Percentiles rank a stretch among this genome's conserved stretches.
Conservation (phyloP, 2,329 filamentous ascomycete genomes). For the Cytospora piceicola region DNA sequence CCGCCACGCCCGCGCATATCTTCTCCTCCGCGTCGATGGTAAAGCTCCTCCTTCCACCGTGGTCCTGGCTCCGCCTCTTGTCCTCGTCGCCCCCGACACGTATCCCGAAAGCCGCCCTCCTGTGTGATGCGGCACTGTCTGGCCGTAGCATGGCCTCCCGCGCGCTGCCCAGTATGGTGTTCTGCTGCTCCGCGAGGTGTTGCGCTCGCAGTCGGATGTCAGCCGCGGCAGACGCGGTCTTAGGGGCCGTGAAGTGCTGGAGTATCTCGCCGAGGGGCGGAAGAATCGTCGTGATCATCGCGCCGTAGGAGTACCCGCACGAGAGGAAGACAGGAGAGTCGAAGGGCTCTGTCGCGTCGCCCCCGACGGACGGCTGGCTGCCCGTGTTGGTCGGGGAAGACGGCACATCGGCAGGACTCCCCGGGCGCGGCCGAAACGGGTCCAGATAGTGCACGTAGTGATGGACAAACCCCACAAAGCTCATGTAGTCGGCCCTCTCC, state of each 20-base stretch:
- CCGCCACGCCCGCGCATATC: conserved; percentile 52
- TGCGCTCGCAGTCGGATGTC: conserved; percentile 73
- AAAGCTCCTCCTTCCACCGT: conserved; percentile 37
- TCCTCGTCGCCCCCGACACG: conserved; percentile 56
- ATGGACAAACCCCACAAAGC: conserved; percentile 78
- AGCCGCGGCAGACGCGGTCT: conserved; percentile 60
- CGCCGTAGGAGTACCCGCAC: conserved; percentile 89
- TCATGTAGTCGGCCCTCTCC: conserved; percentile 81
- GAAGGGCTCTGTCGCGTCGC: conserved; percentile 17
- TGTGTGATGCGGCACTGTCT: conserved; percentile 35
- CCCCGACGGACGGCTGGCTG: neutral
- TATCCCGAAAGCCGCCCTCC: conserved; percentile 41
- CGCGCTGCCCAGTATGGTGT: conserved; percentile 47
- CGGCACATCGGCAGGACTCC: conserved; percentile 6
- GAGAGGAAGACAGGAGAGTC: conserved; percentile 65
- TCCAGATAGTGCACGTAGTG: conserved; percentile 70
- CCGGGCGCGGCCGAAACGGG: conserved; percentile 37
- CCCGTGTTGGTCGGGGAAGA: conserved; percentile 9
- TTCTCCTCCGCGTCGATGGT: conserved; percentile 50
- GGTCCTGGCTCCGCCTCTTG: conserved; percentile 47
- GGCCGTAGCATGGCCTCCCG: conserved; percentile 40
- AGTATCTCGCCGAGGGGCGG: conserved; percentile 66
- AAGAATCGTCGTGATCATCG: conserved; percentile 75
- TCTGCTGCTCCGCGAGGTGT: conserved; percentile 68
- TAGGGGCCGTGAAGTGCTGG: conserved; percentile 57